A percentile compares a stretch with the other conserved stretches of the same genome.
These are phyloP conservation scores for Pythium myriotylum DNA, from an alignment of 352 stramenopile genomes.

Conservation along the genomic window DNA sequence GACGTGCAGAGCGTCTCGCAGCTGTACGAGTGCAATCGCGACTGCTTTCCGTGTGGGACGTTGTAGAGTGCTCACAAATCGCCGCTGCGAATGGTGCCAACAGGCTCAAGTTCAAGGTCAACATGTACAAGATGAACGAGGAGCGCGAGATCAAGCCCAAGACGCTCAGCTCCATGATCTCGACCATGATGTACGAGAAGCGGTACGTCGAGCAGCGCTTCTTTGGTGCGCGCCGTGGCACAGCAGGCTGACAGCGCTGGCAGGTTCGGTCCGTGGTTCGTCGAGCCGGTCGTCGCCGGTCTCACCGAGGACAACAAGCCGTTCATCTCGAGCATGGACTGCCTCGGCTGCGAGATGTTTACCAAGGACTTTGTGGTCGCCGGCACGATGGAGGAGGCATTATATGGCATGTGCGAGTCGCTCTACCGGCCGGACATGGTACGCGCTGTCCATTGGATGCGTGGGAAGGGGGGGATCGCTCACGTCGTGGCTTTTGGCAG, in stretches of 20 bases:
- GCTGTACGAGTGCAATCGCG: constrained; percentile 52
- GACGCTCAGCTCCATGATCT: constrained; percentile 96
- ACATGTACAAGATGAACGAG: constrained; percentile 99
- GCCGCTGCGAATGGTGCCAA: no score
- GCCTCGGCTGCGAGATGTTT: constrained; percentile 95
- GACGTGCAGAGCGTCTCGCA: constrained; percentile 98
- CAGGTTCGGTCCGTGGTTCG: constrained; percentile 98
- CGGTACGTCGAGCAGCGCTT: constrained; percentile 40
- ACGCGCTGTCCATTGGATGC: background rate
- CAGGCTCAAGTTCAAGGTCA: constrained; percentile 92
- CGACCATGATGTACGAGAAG: constrained; percentile 98
- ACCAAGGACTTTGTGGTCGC: constrained; percentile 98
- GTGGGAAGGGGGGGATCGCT: background rate
- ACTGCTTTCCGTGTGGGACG: no score
- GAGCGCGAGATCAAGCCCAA: constrained; percentile 98
- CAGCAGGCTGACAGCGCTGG: no score
- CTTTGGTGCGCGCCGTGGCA: background rate
- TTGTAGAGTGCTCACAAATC: no score
- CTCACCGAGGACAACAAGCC: constrained; percentile 95
- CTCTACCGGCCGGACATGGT: constrained; percentile 97
- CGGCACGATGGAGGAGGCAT: constrained; percentile 97
- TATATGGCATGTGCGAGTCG: constrained; percentile 99
- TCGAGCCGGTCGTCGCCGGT: constrained; percentile 97
- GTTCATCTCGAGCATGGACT: constrained; percentile 98
- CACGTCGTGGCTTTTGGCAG: constrained; percentile 28